Evolutionary conservation across 192 early-diverging fungal species (phyloP), one percentile per base, ranked within the genome.

Genomic region (Coemansia sp.): DNA sequence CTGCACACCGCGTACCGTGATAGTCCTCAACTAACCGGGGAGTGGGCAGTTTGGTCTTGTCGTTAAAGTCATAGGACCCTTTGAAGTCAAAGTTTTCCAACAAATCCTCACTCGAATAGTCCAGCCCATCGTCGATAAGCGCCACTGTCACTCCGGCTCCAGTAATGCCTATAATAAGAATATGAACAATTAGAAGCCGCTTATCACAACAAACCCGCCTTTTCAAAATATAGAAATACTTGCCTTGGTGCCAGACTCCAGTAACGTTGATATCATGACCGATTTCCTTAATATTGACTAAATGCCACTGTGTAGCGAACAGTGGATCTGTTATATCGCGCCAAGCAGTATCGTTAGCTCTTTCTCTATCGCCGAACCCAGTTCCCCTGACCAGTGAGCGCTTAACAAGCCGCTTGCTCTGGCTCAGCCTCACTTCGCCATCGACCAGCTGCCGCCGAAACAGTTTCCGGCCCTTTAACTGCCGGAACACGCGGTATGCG

Each of bases 1-100:
- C 98, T 7, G 98, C 98, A 78, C 97, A 99, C 43, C 98, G 85
- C 11, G 98, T 99, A 47, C 98, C 98, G 76, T 99, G 98, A 52
- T 88, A 87, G 75, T 99, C 98, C 40, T 95, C 92, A 16, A 41
- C 36, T 0, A 93, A 63, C 54, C 79, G 85, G 27, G 97, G 98
- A 52, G 82, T 90, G 7, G 97, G 97, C 36, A 91, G 72, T 44
- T 81, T 73, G 6, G 74, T 87, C 72, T 92, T 89, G 67, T 94
- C 91, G 72, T 98, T 98, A 75, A 93, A 99, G 78, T 99, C 98
- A 73, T 95, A 96, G 0, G 98, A 99, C 5, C 96, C 97, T 51
- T 82, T 88, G 8, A 88, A 91, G 75, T 94, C 95, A 89, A 96
- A 98, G 85, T 95, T 96, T 51, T 86, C 89, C 43, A 86, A 80